phyloP scores from a whole-genome alignment of 192 early-diverging fungal species.

The Backusella macrospora region DNA sequence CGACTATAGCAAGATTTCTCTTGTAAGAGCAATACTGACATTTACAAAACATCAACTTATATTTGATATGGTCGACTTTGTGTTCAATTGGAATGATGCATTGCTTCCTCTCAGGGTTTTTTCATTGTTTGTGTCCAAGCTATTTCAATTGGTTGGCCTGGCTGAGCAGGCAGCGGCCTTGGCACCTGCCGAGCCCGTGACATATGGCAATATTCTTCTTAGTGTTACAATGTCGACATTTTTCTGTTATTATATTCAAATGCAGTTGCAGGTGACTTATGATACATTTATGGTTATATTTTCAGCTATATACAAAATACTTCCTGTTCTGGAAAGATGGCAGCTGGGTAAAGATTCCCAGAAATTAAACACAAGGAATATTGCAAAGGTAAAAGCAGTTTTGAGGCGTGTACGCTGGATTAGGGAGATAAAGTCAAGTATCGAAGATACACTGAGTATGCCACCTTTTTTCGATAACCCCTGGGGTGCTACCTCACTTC shows the following conservation, averaged over 20 bases:
- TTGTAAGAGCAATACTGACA: neutral
- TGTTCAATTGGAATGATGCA: slow-evolving; percentile 8
- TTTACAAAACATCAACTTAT: neutral
- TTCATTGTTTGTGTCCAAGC: neutral
- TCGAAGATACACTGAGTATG: slow-evolving; percentile 25
- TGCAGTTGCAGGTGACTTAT: slow-evolving; percentile 22
- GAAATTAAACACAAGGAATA: slow-evolving; percentile 11
- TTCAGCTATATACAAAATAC: neutral
- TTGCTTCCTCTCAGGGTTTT: slow-evolving; percentile 1
- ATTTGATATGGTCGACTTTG: slow-evolving; percentile 1
- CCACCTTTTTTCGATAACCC: slow-evolving; percentile 16
- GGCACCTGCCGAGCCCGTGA: neutral
- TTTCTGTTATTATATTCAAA: slow-evolving; percentile 24
- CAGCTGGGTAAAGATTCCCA: neutral
- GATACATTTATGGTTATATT: slow-evolving; percentile 8
- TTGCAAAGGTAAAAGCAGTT: neutral
- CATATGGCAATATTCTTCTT: neutral
- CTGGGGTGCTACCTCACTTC: neutral
- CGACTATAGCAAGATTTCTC: neutral
- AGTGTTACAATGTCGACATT: slow-evolving; percentile 13
- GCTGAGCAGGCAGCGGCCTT: too few relatives aligned
- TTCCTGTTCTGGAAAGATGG: slow-evolving; percentile 19
- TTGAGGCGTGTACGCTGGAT: neutral
- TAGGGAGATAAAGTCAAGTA: slow-evolving; percentile 1
- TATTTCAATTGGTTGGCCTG: neutral